A percentile compares a stretch with the other conserved stretches of the same genome.
Evolutionary conservation across 129 eudicot genomes (phyloP).

Genomic region (Flaveria trinervia): DNA sequence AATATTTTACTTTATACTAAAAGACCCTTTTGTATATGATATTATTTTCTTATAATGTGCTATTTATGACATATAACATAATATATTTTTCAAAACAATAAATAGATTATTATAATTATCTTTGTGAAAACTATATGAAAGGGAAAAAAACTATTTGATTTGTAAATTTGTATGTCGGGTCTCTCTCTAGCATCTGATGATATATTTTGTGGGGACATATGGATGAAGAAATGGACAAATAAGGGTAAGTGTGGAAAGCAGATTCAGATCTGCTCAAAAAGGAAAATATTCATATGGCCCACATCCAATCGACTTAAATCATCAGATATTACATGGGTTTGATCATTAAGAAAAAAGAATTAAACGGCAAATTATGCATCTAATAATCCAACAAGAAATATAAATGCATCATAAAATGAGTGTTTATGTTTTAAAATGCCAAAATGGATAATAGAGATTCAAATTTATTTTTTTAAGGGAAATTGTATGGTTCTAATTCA

Average conservation of each 20-base stretch:
- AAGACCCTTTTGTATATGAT: too few relatives aligned
- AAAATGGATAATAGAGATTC: too few relatives aligned
- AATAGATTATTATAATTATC: neutral
- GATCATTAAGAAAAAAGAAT: neutral
- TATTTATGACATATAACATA: too few relatives aligned
- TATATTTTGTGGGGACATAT: conserved; percentile 39
- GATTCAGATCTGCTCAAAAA: conserved; percentile 50
- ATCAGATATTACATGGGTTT: neutral
- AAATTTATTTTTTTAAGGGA: too few relatives aligned
- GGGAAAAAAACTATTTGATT: neutral
- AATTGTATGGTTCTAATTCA: too few relatives aligned
- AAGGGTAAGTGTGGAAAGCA: conserved; percentile 31
- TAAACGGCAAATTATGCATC: neutral
- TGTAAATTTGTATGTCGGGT: conserved; percentile 10
- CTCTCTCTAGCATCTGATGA: conserved; percentile 31
- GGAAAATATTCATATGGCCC: conserved; percentile 40
- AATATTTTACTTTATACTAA: too few relatives aligned
- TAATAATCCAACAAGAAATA: neutral
- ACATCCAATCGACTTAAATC: neutral
- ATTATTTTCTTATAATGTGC: too few relatives aligned
- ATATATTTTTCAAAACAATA: too few relatives aligned
- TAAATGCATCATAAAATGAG: too few relatives aligned
- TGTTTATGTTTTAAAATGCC: too few relatives aligned
- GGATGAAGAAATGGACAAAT: conserved; percentile 48
- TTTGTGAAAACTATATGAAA: too few relatives aligned